Evolutionary conservation across 2,329 filamentous ascomycete species (phyloP).

Genomic region (Aspergillus uvarum): DNA sequence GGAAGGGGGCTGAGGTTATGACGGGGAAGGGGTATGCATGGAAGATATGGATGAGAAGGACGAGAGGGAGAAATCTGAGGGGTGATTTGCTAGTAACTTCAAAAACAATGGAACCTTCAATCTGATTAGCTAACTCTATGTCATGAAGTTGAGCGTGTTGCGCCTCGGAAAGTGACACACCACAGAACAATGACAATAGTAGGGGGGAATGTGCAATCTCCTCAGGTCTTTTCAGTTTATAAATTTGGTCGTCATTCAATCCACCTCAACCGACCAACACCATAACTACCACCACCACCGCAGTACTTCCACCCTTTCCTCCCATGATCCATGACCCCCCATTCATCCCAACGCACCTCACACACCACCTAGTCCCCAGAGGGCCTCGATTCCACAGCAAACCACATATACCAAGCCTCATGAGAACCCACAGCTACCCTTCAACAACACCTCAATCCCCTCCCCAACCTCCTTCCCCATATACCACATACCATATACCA

Average conservation of each 20-base stretch:
- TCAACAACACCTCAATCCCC: not conserved
- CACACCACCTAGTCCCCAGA: slow-evolving; percentile 18
- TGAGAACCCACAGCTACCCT: not conserved
- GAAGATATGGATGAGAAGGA: not conserved
- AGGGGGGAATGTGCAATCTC: slow-evolving; percentile 24
- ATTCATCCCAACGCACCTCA: slow-evolving; percentile 13
- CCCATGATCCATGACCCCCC: not conserved
- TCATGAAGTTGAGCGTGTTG: not conserved
- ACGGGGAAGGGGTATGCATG: not conserved
- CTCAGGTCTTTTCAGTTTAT: slow-evolving; percentile 50
- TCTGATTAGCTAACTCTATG: not conserved
- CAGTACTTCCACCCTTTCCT: slow-evolving; percentile 24
- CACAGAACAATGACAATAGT: not conserved
- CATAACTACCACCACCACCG: slow-evolving; percentile 21
- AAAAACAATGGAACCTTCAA: slow-evolving; percentile 1
- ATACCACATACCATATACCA: not conserved
- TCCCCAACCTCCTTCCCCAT: not conserved
- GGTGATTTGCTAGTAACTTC: slow-evolving; percentile 1
- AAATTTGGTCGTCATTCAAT: slow-evolving; percentile 40
- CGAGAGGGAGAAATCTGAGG: not conserved
- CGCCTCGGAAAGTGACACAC: not conserved
- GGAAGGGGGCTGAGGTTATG: not conserved
- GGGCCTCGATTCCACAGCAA: not conserved
- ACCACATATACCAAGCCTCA: not conserved
- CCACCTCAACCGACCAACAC: slow-evolving; percentile 18